Evolutionary conservation across 1,284 basidiomycete species (phyloP).

Genomic region (Cutaneotrichosporon sp.): DNA sequence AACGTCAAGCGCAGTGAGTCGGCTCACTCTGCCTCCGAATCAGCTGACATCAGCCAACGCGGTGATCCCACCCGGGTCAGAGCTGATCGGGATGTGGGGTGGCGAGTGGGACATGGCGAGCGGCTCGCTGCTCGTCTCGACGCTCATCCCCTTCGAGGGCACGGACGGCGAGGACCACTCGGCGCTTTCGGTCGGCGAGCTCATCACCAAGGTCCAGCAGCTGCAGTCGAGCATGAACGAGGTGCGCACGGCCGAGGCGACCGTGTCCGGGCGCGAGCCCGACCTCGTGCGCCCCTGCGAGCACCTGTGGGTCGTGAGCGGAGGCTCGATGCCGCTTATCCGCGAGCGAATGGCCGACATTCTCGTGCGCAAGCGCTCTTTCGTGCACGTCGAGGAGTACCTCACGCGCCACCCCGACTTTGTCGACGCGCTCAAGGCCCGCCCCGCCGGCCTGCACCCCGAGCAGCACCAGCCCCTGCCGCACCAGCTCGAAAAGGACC

Average conservation of each 20-base stretch:
- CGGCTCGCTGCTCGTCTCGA: conserved; percentile 52
- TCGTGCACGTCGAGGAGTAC: conserved; percentile 54
- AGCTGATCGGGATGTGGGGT: conserved; percentile 53
- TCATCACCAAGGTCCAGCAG: conserved; percentile 49
- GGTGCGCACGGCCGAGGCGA: conserved; percentile 24
- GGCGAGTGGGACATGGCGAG: conserved; percentile 54
- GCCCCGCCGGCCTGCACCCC: conserved; percentile 51
- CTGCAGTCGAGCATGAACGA: conserved; percentile 43
- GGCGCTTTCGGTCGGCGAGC: conserved; percentile 51
- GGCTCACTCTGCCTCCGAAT: neutral
- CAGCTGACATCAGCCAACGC: conserved; percentile 37
- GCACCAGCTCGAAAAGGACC: conserved; percentile 17
- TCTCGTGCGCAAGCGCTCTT: conserved; percentile 47
- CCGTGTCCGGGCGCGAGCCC: conserved; percentile 24
- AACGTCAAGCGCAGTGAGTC: conserved; percentile 48
- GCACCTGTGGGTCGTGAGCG: conserved; percentile 53
- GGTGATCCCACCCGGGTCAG: conserved; percentile 50
- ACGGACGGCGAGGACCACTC: conserved; percentile 52
- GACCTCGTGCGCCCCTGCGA: conserved; percentile 44
- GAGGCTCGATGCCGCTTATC: conserved; percentile 47
- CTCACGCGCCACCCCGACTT: conserved; percentile 52
- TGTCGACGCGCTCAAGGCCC: conserved; percentile 39
- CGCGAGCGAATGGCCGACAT: conserved; percentile 51
- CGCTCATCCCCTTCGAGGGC: conserved; percentile 53
- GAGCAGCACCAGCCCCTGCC: conserved; percentile 37